Percentiles rank a stretch among this genome's conserved stretches.
Conservation (phyloP, 2,329 filamentous ascomycete species). For the Trichoderma oligosporum region DNA sequence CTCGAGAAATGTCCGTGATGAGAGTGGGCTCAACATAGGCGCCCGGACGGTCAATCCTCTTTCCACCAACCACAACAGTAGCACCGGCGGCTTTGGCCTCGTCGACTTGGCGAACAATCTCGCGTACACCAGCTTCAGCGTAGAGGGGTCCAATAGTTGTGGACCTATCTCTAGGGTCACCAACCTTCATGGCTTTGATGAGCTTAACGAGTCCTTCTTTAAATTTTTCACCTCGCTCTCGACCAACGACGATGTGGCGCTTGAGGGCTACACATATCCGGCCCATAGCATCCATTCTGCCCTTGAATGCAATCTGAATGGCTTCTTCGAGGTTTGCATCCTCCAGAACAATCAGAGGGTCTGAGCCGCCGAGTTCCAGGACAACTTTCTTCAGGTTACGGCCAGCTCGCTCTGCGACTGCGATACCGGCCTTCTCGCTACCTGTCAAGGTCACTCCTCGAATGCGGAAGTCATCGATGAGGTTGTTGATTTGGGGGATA, state of each 20-base stretch:
- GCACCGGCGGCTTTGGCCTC: slow-evolving; percentile 60
- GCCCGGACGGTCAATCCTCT: slow-evolving; percentile 26
- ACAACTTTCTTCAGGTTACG: slow-evolving; percentile 72
- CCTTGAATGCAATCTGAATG: neutral
- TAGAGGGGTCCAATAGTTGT: slow-evolving; percentile 66
- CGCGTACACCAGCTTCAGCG: slow-evolving; percentile 59
- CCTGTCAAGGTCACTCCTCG: slow-evolving; percentile 8
- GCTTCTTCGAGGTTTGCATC: slow-evolving; percentile 62
- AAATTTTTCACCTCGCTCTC: slow-evolving; percentile 45
- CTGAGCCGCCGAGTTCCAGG: slow-evolving; percentile 70
- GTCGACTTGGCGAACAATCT: slow-evolving; percentile 64
- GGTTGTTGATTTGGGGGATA: slow-evolving; percentile 20
- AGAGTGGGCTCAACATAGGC: slow-evolving; percentile 31
- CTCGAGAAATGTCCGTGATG: neutral
- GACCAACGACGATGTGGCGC: slow-evolving; percentile 2
- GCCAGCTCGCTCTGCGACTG: slow-evolving; percentile 48
- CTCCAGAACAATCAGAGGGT: slow-evolving; percentile 68
- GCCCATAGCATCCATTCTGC: slow-evolving; percentile 6
- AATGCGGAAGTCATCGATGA: slow-evolving; percentile 31
- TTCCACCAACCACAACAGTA: slow-evolving; percentile 38
- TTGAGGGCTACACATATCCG: slow-evolving; percentile 6
- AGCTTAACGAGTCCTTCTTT: slow-evolving; percentile 50
- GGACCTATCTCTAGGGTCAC: slow-evolving; percentile 58
- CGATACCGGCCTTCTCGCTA: slow-evolving; percentile 44
- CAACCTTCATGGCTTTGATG: slow-evolving; percentile 48